Evolutionary conservation across 192 early-diverging fungal genomes (phyloP), one percentile per base, ranked within the genome.

Genomic region (Thamnidium elegans): DNA sequence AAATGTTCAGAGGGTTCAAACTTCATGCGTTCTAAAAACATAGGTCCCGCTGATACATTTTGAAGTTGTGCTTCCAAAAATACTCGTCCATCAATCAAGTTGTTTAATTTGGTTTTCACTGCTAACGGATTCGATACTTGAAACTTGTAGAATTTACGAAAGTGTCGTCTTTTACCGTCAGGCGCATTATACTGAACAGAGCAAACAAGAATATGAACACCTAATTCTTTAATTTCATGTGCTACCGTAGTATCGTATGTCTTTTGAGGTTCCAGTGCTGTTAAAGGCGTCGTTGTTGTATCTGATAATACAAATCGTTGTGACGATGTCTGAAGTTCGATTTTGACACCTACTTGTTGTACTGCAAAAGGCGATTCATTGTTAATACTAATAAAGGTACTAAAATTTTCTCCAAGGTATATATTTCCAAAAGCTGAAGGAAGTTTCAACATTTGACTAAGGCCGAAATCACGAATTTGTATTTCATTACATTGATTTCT

Each of bases 201-300:
- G 65, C 96, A 97, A 1, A 90, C 90, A 42, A 98, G 82, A 20
- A 93, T 92, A 66, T 98, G 96, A 14, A 89, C 80, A 14, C 94
- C 95, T 32, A 97, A 78, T 73, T 98, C 93, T 67, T 96, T 98
- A 73, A 97, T 95, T 75, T 98, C 96, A 68, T 98, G 94, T 14
- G 85, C 77, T 39, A 94, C 85, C 55, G 93, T 78, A 62, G 89
- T 87, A 66, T 95, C 91, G 55, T 82, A 71, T 11, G 87, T 83
- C 65, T 90, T 85, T 11, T 82, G 76, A 0, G 90, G 87, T 30
- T 88, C 87, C 43, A 97, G 71, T 1, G 32, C 55, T 0, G 79
- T 44, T 1, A 75, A 53, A 3, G 85, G 67, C n/a, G 59, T 47
- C 3, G 54, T 50, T 1, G 55, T 56, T 13, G 86, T 91, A 55